These are phyloP conservation scores for Aspergillus nidulans DNA, from an alignment of 495 filamentous ascomycete species.

Conservation along the genomic window DNA sequence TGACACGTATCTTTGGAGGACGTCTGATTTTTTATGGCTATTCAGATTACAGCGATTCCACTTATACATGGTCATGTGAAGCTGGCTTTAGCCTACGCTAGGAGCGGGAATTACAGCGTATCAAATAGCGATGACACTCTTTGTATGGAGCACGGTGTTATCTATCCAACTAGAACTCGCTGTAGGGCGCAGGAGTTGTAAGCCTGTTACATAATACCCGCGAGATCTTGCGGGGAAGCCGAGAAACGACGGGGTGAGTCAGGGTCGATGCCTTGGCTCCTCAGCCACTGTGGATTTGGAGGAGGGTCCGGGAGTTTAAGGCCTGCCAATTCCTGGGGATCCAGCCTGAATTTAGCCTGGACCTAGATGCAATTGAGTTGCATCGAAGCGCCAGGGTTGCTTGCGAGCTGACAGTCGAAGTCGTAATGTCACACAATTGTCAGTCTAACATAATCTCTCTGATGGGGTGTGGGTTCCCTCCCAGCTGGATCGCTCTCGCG, in stretches of 20 bases:
- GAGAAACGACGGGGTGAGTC: background rate
- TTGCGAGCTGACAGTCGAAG: background rate
- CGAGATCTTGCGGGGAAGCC: conserved; percentile 4
- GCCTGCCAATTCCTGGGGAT: background rate
- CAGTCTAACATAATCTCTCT: background rate
- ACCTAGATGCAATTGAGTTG: background rate
- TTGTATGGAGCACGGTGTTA: too few relatives aligned
- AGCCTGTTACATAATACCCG: background rate
- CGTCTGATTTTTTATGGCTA: too few relatives aligned
- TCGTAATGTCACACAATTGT: background rate
- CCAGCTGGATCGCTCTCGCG: background rate
- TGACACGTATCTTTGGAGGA: background rate
- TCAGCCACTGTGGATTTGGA: background rate
- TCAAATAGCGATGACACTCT: too few relatives aligned
- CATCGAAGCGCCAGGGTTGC: background rate
- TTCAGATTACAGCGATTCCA: too few relatives aligned
- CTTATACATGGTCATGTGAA: too few relatives aligned
- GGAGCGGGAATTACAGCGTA: too few relatives aligned
- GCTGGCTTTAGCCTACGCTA: too few relatives aligned
- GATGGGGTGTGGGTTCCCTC: background rate
- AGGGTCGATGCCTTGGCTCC: too few relatives aligned
- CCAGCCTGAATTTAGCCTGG: background rate
- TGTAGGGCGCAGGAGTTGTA: background rate
- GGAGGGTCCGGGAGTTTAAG: background rate
- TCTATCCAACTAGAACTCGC: too few relatives aligned